phyloP scores from a whole-genome alignment of 2,329 filamentous ascomycete species.

The Ceratocystis cacaofunesta region DNA sequence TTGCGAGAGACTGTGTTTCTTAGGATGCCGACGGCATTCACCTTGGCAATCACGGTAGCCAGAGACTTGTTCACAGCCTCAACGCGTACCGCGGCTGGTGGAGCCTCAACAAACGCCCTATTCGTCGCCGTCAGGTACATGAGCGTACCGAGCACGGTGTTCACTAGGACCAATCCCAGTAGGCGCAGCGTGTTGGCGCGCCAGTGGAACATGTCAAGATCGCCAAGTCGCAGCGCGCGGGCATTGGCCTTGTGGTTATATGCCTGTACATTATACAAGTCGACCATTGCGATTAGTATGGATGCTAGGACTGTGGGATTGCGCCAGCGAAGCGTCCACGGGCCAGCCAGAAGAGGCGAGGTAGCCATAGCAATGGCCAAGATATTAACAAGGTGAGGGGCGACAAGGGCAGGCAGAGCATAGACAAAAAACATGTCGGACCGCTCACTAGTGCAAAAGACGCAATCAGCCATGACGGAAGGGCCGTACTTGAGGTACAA shows the following conservation, averaged over 20 bases:
- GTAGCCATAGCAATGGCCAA: slow-evolving; percentile 58
- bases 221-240: slow-evolving; percentile 42
- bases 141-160: slow-evolving; percentile 46
- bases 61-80: slow-evolving; percentile 43
- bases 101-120: slow-evolving; percentile 54
- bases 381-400: slow-evolving; percentile 71
- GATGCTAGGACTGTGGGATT: slow-evolving; percentile 50
- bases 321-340: slow-evolving; percentile 53
- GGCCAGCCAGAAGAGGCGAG: slow-evolving; percentile 48
- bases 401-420: slow-evolving; percentile 55
- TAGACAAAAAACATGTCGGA: slow-evolving; percentile 63
- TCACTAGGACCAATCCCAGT: slow-evolving; percentile 47
- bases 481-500: slow-evolving; percentile 78
- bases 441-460: slow-evolving; percentile 66
- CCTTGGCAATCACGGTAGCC: slow-evolving; percentile 45
- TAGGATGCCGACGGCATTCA: slow-evolving; percentile 59
- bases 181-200: slow-evolving; percentile 47
- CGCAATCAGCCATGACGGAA: slow-evolving; percentile 54
- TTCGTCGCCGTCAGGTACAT: slow-evolving; percentile 70
- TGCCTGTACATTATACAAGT: slow-evolving; percentile 48
- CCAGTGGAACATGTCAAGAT: slow-evolving; percentile 62
- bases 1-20: slow-evolving; percentile 70
- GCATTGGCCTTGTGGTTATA: slow-evolving; percentile 55
- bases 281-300: slow-evolving; percentile 42
- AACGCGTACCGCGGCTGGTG: slow-evolving; percentile 49